Conservation (phyloP, 164 flowering plant species). For the Platanus orientalis region DNA sequence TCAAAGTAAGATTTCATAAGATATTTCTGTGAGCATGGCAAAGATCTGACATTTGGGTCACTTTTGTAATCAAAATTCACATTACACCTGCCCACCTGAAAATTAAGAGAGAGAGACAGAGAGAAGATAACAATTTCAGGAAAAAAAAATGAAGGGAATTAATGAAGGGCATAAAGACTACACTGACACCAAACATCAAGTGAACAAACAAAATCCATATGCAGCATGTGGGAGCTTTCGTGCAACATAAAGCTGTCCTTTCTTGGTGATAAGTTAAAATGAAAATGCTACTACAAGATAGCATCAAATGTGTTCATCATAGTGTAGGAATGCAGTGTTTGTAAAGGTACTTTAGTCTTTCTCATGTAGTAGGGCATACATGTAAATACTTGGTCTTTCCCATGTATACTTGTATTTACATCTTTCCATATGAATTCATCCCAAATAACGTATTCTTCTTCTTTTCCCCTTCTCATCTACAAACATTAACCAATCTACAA, state of each 20-base stretch:
- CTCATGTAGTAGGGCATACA: too few species aligned
- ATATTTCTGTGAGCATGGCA: conserved; percentile 25
- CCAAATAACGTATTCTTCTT: too few species aligned
- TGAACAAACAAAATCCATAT: neutral
- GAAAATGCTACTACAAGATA: too few species aligned
- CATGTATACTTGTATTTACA: too few species aligned
- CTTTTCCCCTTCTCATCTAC: too few species aligned
- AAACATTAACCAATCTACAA: too few species aligned
- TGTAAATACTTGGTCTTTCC: too few species aligned
- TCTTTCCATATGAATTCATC: too few species aligned
- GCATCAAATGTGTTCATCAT: too few species aligned
- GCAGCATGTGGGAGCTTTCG: neutral
- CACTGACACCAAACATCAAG: neutral
- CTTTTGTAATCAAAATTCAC: conserved; percentile 1
- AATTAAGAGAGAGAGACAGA: neutral
- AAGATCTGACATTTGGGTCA: conserved; percentile 10
- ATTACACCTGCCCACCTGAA: conserved; percentile 6
- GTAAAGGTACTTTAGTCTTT: too few species aligned
- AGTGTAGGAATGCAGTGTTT: too few species aligned
- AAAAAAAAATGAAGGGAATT: neutral
- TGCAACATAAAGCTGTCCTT: neutral
- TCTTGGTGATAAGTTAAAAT: too few species aligned
- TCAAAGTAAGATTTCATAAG: conserved; percentile 45
- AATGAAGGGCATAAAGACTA: neutral
- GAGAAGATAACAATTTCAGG: neutral